Base-by-base conservation (phyloP, 2,329 filamentous ascomycete genomes). In the Rutstroemia sp. region DNA sequence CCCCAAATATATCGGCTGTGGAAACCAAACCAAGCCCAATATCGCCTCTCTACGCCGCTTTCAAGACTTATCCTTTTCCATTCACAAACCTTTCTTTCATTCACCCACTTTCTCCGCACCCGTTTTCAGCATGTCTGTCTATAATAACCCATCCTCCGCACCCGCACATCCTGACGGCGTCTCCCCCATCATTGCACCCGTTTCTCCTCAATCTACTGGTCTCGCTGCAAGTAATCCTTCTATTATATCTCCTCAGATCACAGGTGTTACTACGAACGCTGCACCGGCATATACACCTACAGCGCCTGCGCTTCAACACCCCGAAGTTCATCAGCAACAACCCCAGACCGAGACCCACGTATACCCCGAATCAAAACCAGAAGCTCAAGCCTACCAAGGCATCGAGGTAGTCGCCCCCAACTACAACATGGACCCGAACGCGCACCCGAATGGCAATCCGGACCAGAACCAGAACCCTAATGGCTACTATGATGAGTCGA, bases 321-420 rank as follows among this genome's bases (percentile, higher is more conserved):
- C 5, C 25, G 25, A 27, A 27, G 25, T 27, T 27, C 25, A 14
- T 23, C 45, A 48, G 17, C 12, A 47, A 38, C n/a, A 47, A 38
- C n/a, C 44, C 14, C 51, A 54, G n/a, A 23, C 16, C 14, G 44
- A 30, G 27, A 48, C 17, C 4, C n/a, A 41, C 37, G 48, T 7
- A 17, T 39, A 50, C 23, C 23, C 19, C 45, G 39, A 54, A 14
- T 34, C 7, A 23, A 42, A 19, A 34, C 17, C 41, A 4, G 38
- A 41, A 45, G 9, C 41, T 5, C 41, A 50, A 21, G n/a, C 25
- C 34, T 54, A 49, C 25, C 45, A 54, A 50, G 45, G 52, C 8
- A 54, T 54, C 23, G 52, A 54, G 48, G 52, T 49, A 21, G 52
- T 54, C 19, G 5, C 5, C n/a, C 44, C 34, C 38, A 16, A 30